A percentile compares a stretch with the other conserved stretches of the same genome.
Conservation (phyloP, 73 alveolate genomes). For the Paramecium bursaria region DNA sequence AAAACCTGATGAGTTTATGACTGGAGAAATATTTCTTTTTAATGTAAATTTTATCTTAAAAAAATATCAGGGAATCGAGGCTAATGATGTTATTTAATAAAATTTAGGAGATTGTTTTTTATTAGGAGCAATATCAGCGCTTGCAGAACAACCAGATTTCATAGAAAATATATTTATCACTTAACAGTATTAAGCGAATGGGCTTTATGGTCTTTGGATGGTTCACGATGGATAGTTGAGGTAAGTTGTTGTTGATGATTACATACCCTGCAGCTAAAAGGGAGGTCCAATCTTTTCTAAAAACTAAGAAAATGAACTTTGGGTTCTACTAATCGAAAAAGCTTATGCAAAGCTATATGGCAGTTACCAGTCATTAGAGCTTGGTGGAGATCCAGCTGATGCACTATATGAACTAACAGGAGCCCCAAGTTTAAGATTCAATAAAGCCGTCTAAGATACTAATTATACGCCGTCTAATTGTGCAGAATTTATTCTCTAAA, state of each 20-base stretch:
- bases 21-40: too few species aligned
- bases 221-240: slow-evolving; percentile 73
- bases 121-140: slow-evolving; percentile 73
- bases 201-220: slow-evolving; percentile 59
- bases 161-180: slow-evolving; percentile 47
- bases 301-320: slow-evolving; percentile 66
- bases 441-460: too few species aligned
- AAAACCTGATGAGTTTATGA: too few species aligned
- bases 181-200: slow-evolving; percentile 1
- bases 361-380: slow-evolving; percentile 69
- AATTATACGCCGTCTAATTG: too few species aligned
- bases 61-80: too few species aligned
- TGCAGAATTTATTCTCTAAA: too few species aligned
- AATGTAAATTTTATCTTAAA: too few species aligned
- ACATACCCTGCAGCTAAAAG: slow-evolving; percentile 67
- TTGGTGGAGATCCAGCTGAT: slow-evolving; percentile 71
- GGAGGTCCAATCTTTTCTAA: slow-evolving; percentile 73
- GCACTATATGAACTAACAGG: not conserved
- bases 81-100: slow-evolving; percentile 72
- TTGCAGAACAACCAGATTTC: slow-evolving; percentile 74
- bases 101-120: slow-evolving; percentile 78
- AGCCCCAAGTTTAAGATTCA: not conserved
- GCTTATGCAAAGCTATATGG: slow-evolving; percentile 77
- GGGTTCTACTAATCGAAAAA: slow-evolving; percentile 76
- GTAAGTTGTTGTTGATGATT: slow-evolving; percentile 73